Conservation (phyloP, 2,329 filamentous ascomycete species). For the Apiospora sp. region DNA sequence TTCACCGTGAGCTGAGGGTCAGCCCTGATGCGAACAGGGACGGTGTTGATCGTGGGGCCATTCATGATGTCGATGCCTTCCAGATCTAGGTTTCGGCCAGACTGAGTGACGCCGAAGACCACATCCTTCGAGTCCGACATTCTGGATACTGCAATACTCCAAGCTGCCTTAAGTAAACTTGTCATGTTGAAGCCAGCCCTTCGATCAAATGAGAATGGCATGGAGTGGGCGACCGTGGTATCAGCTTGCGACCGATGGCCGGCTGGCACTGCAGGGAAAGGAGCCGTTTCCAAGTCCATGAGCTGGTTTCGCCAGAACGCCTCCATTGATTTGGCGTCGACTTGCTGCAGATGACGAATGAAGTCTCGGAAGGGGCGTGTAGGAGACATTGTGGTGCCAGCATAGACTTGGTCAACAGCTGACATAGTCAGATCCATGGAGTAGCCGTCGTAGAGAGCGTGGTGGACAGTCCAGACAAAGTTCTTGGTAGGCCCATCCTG, state of each 20-base stretch:
- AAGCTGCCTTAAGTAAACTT: slow-evolving; percentile 1
- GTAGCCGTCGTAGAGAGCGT: slow-evolving; percentile 3
- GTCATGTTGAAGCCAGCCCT: slow-evolving; percentile 22
- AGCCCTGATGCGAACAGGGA: slow-evolving; percentile 45
- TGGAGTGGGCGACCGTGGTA: slow-evolving; percentile 21
- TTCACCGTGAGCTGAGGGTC: slow-evolving; percentile 39
- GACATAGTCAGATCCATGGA: slow-evolving; percentile 13
- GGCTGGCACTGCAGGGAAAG: slow-evolving; percentile 23
- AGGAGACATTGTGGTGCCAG: background rate
- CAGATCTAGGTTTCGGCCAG: slow-evolving; percentile 42
- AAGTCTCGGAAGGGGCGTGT: background rate
- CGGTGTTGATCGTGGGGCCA: slow-evolving; percentile 47
- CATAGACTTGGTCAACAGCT: slow-evolving; percentile 23
- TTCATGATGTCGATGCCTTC: slow-evolving; percentile 29
- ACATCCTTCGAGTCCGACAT: slow-evolving; percentile 26
- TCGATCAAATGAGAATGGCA: slow-evolving; percentile 24
- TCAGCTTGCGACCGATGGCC: slow-evolving; percentile 24
- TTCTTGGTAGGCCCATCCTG: background rate
- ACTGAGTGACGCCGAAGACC: slow-evolving; percentile 49
- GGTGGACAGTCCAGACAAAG: slow-evolving; percentile 9
- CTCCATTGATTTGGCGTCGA: background rate
- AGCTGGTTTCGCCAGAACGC: slow-evolving; percentile 4
- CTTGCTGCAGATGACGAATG: background rate
- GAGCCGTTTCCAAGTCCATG: slow-evolving; percentile 21
- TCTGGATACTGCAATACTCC: slow-evolving; percentile 7